Conservation (phyloP, 495 filamentous ascomycete genomes). For the Xylaria nigripes region DNA sequence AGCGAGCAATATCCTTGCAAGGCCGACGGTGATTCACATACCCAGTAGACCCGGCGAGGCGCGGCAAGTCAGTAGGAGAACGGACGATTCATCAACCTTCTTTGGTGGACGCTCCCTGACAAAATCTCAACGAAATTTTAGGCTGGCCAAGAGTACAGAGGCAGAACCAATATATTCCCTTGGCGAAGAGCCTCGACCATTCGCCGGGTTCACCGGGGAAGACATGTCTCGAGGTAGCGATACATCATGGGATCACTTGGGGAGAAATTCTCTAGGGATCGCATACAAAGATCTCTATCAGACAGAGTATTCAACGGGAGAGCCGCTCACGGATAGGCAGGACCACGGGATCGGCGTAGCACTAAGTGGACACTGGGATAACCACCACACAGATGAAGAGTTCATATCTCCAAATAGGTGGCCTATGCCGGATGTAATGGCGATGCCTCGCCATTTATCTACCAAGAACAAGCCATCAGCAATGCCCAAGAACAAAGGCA, state of each 20-base stretch:
- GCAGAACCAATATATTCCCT: not conserved
- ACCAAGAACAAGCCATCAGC: not conserved
- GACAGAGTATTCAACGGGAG: not conserved
- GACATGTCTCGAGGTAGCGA: slow-evolving; percentile 4
- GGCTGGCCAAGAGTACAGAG: slow-evolving; percentile 4
- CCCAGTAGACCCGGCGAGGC: slow-evolving; percentile 22
- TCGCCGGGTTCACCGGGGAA: slow-evolving; percentile 4
- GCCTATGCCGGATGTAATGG: slow-evolving; percentile 11
- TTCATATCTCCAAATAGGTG: slow-evolving; percentile 18
- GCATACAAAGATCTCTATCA: slow-evolving; percentile 26
- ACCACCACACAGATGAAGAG: slow-evolving; percentile 4
- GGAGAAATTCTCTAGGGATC: slow-evolving; percentile 26
- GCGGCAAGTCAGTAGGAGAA: slow-evolving; percentile 19
- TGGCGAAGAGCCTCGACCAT: slow-evolving; percentile 3
- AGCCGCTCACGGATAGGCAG: not conserved
- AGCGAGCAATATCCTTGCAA: slow-evolving; percentile 18
- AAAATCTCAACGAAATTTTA: slow-evolving; percentile 16
- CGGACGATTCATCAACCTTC: slow-evolving; percentile 13
- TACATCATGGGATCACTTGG: slow-evolving; percentile 15
- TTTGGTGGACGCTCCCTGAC: slow-evolving; percentile 17
- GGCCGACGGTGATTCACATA: slow-evolving; percentile 27
- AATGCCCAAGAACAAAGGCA: slow-evolving; percentile 1
- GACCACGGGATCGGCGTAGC: not conserved
- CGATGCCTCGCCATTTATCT: slow-evolving; percentile 3
- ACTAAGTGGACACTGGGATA: slow-evolving; percentile 18